A percentile compares a stretch with the other conserved stretches of the same genome.
These are phyloP conservation scores for Kregervanrija fluxuum DNA, from an alignment of 805 yeast genomes.

Conservation along the genomic window DNA sequence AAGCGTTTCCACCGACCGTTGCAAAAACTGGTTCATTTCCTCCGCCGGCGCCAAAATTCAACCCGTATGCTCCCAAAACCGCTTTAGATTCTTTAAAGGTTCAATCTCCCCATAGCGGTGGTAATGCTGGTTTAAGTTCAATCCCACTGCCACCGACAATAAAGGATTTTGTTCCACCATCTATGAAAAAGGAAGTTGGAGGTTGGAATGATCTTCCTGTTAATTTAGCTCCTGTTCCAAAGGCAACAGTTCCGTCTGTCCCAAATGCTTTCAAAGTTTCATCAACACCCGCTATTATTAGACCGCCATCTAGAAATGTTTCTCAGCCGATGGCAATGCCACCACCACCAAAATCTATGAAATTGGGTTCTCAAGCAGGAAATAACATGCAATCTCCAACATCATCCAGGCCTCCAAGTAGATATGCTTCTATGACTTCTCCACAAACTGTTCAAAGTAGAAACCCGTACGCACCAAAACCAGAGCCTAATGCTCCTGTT, in stretches of 20 bases:
- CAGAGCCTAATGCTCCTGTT: conserved; percentile 17
- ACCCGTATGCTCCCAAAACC: conserved; percentile 30
- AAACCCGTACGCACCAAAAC: conserved; percentile 33
- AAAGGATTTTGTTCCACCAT: conserved; percentile 15
- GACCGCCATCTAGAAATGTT: conserved; percentile 20
- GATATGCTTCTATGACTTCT: neutral
- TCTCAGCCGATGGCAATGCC: conserved; percentile 25
- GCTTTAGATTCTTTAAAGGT: conserved; percentile 27
- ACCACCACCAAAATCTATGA: conserved; percentile 23
- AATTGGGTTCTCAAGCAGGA: neutral
- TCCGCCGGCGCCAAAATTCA: conserved; percentile 28
- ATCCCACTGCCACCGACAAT: conserved; percentile 19
- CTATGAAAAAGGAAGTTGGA: conserved; percentile 41
- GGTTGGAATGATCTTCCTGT: conserved; percentile 72
- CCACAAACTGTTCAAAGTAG: conserved; percentile 6
- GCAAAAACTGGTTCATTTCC: conserved; percentile 12
- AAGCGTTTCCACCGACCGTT: conserved; percentile 1
- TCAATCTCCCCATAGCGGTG: conserved; percentile 7
- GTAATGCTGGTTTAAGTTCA: conserved; percentile 10
- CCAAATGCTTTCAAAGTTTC: conserved; percentile 14
- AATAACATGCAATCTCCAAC: conserved; percentile 1
- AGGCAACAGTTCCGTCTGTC: conserved; percentile 17
- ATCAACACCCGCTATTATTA: neutral
- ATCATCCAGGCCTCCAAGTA: neutral
- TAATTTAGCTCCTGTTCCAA: conserved; percentile 24